These are phyloP conservation scores for Xylaria castorea DNA, from an alignment of 495 filamentous ascomycete species.

Conservation along the genomic window DNA sequence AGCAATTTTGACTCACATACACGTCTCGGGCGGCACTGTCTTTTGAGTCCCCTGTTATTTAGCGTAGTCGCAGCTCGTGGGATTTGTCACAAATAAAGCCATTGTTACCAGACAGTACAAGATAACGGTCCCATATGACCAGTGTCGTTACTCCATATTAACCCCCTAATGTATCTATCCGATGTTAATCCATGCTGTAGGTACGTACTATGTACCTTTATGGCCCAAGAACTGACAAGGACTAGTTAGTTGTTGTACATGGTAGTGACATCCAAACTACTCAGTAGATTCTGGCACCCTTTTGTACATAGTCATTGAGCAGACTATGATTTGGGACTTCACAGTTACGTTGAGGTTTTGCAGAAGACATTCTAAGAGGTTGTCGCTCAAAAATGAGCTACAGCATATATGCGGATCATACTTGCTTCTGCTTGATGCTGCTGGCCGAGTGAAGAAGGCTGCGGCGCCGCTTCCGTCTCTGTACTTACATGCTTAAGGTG, in stretches of 20 bases:
- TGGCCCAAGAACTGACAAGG: neutral
- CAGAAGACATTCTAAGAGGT: constrained; percentile 34
- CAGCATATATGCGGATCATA: constrained; percentile 47
- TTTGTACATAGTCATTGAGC: neutral
- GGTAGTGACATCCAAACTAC: neutral
- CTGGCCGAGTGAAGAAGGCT: constrained; percentile 26
- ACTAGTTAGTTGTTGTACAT: neutral
- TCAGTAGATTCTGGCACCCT: neutral
- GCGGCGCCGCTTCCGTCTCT: constrained; percentile 24
- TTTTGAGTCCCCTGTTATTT: constrained; percentile 16
- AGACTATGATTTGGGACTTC: neutral
- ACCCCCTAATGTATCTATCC: neutral
- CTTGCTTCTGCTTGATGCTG: constrained; percentile 46
- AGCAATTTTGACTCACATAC: constrained; percentile 27
- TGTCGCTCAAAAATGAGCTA: constrained; percentile 29
- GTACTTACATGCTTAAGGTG: constrained; percentile 17
- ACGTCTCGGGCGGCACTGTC: constrained; percentile 16
- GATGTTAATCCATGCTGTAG: neutral
- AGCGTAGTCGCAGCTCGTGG: constrained; percentile 14
- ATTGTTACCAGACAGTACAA: constrained; percentile 20
- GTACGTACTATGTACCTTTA: neutral
- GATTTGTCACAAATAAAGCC: constrained; percentile 29
- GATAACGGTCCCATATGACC: constrained; percentile 22
- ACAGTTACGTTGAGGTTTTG: constrained; percentile 11
- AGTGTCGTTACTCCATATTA: constrained; percentile 14